A percentile compares a stretch with the other conserved stretches of the same genome.
Conservation (phyloP, 176 grass and related monocot genomes). For the Typha latifolia region DNA sequence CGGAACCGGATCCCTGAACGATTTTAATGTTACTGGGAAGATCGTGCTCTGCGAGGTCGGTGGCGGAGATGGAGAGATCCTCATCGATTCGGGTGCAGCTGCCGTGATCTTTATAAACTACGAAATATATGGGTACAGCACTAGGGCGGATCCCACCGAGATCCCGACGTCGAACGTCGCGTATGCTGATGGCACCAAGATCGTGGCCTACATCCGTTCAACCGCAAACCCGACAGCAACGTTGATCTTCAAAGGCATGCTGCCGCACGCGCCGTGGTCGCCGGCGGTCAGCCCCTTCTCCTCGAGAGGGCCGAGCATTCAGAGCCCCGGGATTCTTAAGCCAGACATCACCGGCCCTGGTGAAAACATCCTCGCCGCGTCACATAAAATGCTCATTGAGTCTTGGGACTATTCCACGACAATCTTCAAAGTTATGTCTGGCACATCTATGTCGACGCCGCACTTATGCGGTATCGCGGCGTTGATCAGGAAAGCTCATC, state of each 20-base stretch:
- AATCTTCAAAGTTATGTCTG: background rate
- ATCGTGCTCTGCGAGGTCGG: constrained; percentile 51
- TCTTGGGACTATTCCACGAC: background rate
- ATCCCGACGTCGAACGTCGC: constrained; percentile 50
- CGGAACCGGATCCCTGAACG: constrained; percentile 12
- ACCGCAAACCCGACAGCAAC: constrained; percentile 8
- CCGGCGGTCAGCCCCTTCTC: constrained; percentile 23
- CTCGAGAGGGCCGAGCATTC: background rate
- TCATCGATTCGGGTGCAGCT: constrained; percentile 18
- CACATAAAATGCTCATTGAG: background rate
- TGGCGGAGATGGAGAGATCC: constrained; percentile 2
- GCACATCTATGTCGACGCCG: background rate
- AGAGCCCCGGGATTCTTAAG: background rate
- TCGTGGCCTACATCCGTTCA: constrained; percentile 32
- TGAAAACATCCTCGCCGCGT: background rate
- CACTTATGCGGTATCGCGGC: background rate
- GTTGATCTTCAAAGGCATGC: constrained; percentile 46
- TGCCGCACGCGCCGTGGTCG: constrained; percentile 20
- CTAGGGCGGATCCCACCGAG: constrained; percentile 32
- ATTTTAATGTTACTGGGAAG: constrained; percentile 34
- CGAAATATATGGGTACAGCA: constrained; percentile 17
- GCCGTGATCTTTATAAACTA: constrained; percentile 39
- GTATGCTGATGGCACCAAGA: constrained; percentile 25
- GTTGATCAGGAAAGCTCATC: background rate
- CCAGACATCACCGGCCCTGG: background rate